These are phyloP conservation scores for Poa pratensis DNA, from an alignment of 176 grass and related monocot genomes.

Conservation along the genomic window DNA sequence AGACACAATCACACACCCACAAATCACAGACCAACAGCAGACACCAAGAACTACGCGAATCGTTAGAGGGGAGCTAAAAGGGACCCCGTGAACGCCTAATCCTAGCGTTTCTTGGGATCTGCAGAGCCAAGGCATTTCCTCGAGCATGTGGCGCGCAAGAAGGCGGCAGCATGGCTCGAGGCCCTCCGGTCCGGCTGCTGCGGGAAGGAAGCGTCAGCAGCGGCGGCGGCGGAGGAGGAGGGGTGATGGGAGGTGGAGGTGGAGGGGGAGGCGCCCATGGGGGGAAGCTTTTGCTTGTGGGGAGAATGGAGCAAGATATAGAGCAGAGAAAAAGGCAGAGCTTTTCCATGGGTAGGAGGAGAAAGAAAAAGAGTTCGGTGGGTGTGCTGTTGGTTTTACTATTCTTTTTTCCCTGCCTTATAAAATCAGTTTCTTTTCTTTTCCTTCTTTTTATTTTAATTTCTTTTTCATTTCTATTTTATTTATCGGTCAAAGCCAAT, in stretches of 20 bases:
- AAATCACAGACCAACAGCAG: constrained; percentile 20
- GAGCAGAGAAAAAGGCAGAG: constrained; percentile 42
- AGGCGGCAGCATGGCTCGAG: constrained; percentile 25
- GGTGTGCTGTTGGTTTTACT: constrained; percentile 40
- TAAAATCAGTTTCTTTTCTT: constrained; percentile 1
- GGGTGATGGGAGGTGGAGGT: not conserved
- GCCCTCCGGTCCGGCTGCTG: constrained; percentile 7
- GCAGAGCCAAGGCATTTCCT: constrained; percentile 46
- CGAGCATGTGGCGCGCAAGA: constrained; percentile 35
- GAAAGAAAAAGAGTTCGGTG: constrained; percentile 30
- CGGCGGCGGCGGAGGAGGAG: not conserved
- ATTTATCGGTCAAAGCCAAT: constrained; percentile 35
- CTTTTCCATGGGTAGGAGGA: not conserved
- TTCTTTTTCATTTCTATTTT: not conserved
- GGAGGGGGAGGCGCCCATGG: constrained; percentile 33
- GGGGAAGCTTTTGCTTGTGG: constrained; percentile 45
- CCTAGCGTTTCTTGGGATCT: constrained; percentile 54
- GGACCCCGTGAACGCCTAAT: constrained; percentile 47
- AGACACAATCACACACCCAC: not conserved
- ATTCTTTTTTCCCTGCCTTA: constrained; percentile 38
- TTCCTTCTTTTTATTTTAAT: not conserved
- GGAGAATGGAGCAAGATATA: constrained; percentile 44
- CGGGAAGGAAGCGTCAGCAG: not conserved
- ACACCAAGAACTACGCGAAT: not conserved
- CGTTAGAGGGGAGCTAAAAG: constrained; percentile 59